A percentile compares a stretch with the other conserved stretches of the same genome.
Conservation (phyloP, 2,329 filamentous ascomycete genomes). For the Coccinonectria pachysandricola region DNA sequence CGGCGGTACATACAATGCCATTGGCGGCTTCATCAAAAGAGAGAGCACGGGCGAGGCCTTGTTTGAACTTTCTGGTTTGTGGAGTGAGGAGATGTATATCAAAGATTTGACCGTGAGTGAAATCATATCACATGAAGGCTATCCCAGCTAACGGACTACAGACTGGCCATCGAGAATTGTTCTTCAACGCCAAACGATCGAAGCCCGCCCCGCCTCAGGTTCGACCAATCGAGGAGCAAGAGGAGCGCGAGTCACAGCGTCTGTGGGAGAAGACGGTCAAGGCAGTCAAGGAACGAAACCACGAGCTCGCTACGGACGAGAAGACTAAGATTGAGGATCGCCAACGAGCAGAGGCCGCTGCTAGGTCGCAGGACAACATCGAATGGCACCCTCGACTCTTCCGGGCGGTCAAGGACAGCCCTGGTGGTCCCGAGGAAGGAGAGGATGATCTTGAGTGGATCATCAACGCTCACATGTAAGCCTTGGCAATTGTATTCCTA, state of each 20-base stretch:
- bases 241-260: slow-evolving; percentile 78
- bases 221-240: slow-evolving; percentile 76
- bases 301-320: slow-evolving; percentile 82
- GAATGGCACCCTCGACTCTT: slow-evolving; percentile 89
- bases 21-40: slow-evolving; percentile 83
- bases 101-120: slow-evolving; percentile 63
- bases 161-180: slow-evolving; percentile 80
- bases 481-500: too few relatives aligned
- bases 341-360: slow-evolving; percentile 80
- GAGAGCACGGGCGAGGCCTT: slow-evolving; percentile 76
- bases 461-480: slow-evolving; percentile 74
- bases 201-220: slow-evolving; percentile 65
- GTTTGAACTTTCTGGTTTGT: slow-evolving; percentile 86
- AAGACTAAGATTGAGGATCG: slow-evolving; percentile 94
- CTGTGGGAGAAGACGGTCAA: slow-evolving; percentile 75
- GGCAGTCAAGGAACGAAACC: slow-evolving; percentile 76
- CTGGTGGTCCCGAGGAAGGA: slow-evolving; percentile 63
- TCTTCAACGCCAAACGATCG: slow-evolving; percentile 77
- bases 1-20: slow-evolving; percentile 89
- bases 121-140: too few relatives aligned
- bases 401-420: slow-evolving; percentile 59
- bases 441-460: slow-evolving; percentile 94
- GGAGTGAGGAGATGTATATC: slow-evolving; percentile 92
- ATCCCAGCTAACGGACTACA: too few relatives aligned
- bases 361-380: slow-evolving; percentile 63